Conservation (phyloP, 1,284 basidiomycete species). For the Porogramme epimiltina region DNA sequence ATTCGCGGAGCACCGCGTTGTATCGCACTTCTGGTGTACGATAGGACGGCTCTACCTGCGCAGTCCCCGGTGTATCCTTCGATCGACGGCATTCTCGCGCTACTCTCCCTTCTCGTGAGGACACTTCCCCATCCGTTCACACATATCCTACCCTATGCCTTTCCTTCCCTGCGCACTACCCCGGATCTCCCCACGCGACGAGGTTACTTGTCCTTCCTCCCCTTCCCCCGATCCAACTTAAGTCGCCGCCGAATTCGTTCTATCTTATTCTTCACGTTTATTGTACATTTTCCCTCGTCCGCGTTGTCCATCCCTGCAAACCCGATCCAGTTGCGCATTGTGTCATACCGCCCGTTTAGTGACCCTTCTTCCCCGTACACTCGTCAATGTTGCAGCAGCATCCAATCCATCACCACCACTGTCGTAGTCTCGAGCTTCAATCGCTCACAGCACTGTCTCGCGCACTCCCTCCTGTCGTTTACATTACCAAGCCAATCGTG, state of each 20-base stretch:
- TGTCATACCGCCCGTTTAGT: constrained; percentile 34
- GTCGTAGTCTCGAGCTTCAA: constrained; percentile 34
- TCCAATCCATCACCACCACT: constrained; percentile 38
- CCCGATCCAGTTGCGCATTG: constrained; percentile 35
- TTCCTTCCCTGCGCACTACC: constrained; percentile 39
- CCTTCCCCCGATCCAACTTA: constrained; percentile 27
- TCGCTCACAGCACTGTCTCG: constrained; percentile 26
- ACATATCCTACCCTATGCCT: constrained; percentile 47
- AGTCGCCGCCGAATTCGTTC: constrained; percentile 33
- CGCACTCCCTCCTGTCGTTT: constrained; percentile 29
- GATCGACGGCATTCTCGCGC: constrained; percentile 18
- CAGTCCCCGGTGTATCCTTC: constrained; percentile 35
- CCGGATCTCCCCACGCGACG: constrained; percentile 45
- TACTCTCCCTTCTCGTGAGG: constrained; percentile 10
- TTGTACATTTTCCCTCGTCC: constrained; percentile 41
- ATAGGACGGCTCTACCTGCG: constrained; percentile 37
- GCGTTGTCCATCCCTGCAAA: constrained; percentile 34
- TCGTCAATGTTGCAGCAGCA: constrained; percentile 56
- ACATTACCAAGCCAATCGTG: constrained; percentile 27
- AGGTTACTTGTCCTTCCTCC: constrained; percentile 36
- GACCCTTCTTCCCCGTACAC: constrained; percentile 20
- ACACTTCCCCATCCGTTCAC: constrained; percentile 46
- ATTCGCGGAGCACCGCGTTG: constrained; percentile 22
- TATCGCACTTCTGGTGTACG: constrained; percentile 35
- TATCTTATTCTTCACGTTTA: constrained; percentile 82